These are phyloP conservation scores for Medicago arabica DNA, from an alignment of 306 rosid genomes.

Conservation along the genomic window DNA sequence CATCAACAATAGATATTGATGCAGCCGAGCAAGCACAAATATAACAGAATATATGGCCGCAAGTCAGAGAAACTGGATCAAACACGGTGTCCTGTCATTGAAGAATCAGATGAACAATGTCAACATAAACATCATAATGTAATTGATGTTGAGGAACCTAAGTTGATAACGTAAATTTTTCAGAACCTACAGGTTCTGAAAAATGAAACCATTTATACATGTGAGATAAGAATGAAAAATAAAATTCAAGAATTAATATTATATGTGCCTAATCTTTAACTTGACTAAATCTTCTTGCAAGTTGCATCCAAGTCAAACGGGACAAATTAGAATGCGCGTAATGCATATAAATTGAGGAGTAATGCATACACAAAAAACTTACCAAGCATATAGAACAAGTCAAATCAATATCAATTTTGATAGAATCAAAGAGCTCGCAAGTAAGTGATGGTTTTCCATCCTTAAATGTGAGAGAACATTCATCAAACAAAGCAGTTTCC, in stretches of 20 bases:
- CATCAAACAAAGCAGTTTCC: constrained; percentile 63
- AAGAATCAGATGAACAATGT: background rate
- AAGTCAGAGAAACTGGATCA: constrained; percentile 89
- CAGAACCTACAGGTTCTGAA: background rate
- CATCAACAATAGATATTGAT: constrained; percentile 75
- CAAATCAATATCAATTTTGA: constrained; percentile 80
- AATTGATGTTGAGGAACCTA: background rate
- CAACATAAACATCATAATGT: background rate
- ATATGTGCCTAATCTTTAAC: background rate
- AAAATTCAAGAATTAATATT: background rate
- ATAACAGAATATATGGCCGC: constrained; percentile 95
- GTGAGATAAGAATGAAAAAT: background rate
- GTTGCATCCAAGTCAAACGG: background rate
- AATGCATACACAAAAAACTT: constrained; percentile 41
- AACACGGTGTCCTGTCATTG: constrained; percentile 81
- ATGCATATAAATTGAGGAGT: background rate
- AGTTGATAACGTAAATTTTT: too few relatives aligned
- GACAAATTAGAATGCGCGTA: constrained; percentile 5
- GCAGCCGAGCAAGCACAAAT: constrained; percentile 94
- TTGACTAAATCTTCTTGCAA: background rate
- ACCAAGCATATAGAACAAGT: constrained; percentile 98
- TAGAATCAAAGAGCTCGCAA: constrained; percentile 82
- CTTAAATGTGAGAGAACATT: constrained; percentile 62
- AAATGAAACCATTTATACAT: background rate
- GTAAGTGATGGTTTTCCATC: constrained; percentile 88